A percentile compares a stretch with the other conserved stretches of the same genome.
These are phyloP conservation scores for Venturia asperata DNA, from an alignment of 2,329 filamentous ascomycete species.

Conservation along the genomic window DNA sequence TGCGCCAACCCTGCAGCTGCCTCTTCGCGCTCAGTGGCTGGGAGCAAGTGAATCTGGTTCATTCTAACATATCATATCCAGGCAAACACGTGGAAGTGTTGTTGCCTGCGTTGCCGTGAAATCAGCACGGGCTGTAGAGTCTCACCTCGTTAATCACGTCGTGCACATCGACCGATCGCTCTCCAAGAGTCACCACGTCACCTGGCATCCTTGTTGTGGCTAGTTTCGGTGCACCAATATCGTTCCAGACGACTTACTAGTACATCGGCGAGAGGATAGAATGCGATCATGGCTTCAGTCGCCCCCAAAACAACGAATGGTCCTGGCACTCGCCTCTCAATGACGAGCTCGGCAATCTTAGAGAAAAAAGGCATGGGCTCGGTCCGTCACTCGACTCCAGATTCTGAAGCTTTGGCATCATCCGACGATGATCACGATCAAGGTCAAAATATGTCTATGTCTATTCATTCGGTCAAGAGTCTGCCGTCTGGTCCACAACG, in stretches of 20 bases:
- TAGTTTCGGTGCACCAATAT: not conserved
- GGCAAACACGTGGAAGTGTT: not conserved
- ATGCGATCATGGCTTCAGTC: not conserved
- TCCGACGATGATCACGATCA: constrained; percentile 21
- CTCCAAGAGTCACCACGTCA: not conserved
- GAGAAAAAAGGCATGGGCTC: constrained; percentile 19
- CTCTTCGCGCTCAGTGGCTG: not conserved
- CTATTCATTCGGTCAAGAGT: constrained; percentile 20
- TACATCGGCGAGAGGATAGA: not conserved
- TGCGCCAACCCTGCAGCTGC: not conserved
- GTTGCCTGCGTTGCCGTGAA: not conserved
- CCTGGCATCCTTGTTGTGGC: not conserved
- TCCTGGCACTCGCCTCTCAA: not conserved
- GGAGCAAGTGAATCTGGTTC: not conserved
- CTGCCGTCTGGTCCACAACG: constrained; percentile 14
- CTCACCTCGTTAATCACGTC: not conserved
- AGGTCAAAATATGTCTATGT: constrained; percentile 17
- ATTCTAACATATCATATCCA: not conserved
- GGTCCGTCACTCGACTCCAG: constrained; percentile 20
- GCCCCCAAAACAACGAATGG: constrained; percentile 9
- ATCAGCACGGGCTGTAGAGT: not conserved
- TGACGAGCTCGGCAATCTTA: constrained; percentile 16
- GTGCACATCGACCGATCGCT: not conserved
- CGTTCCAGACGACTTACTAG: not conserved
- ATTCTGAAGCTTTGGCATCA: constrained; percentile 21